Base-by-base conservation (phyloP, 2,329 filamentous ascomycete species). In the Alternaria sp. region DNA sequence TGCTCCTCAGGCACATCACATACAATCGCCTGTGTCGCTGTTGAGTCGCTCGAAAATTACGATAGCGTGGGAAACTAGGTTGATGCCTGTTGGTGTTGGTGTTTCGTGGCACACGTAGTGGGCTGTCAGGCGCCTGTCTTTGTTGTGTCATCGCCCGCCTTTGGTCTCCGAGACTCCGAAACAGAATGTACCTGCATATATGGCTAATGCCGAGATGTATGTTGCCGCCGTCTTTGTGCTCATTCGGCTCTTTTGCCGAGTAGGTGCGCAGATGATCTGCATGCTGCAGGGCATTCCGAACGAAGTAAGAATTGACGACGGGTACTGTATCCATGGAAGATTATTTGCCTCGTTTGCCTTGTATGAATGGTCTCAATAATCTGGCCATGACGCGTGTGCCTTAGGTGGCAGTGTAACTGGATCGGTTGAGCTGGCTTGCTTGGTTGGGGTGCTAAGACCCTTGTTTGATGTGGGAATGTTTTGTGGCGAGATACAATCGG, bases 181-280 rank as follows among this genome's bases (percentile, higher is more conserved):
- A 21, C 21, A 25, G 41, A 56, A 56, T 56, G 54, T 46, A 46
- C 54, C 41, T 56, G 54, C 54, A 56, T 56, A 33, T 21, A n/a
- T 46, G 25, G 10, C 8, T 12, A n/a, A n/a, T 30, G 9, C 14
- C 18, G 6, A 4, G 15, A 30, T 46, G 41, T 26, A 46, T 8
- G 25, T 30, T 46, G 2, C 49, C 30, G 30, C 30, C 14, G 23
- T 30, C 6, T 33, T 21, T 15, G 37, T 56, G 15, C 14, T 46
- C 25, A 28, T 18, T n/a, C n/a, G 25, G 25, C n/a, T 46, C n/a
- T 18, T 45, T 50, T n/a, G 21, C 41, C 25, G 54, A 21, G 15
- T 15, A 20, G 43, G 41, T 14, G 21, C n/a, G 23, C 15, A 14
- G 15, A 12, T 43, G 23, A 33, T 28, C 25, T 15, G 23, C 21